phyloP scores from a whole-genome alignment of 306 rosid species.

The Neltuma alba region DNA sequence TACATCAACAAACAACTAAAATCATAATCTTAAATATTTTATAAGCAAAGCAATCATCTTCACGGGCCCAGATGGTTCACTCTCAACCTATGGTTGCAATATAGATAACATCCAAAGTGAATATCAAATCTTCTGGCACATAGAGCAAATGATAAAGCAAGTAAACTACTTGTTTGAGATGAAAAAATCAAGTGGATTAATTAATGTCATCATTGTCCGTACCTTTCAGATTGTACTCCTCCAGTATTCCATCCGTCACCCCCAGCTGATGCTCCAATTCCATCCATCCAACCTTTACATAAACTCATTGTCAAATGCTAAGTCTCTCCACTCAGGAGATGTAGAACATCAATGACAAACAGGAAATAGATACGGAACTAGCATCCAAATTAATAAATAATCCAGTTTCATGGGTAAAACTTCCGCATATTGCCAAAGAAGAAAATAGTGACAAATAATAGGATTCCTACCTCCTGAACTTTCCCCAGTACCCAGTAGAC shows the following conservation, averaged over 20 bases:
- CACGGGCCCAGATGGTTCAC: not conserved
- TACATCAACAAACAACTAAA: slow-evolving; percentile 1
- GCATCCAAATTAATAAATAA: slow-evolving; percentile 7
- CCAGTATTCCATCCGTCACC: slow-evolving; percentile 68
- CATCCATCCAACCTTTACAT: slow-evolving; percentile 72
- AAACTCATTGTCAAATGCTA: slow-evolving; percentile 33
- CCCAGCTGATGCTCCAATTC: slow-evolving; percentile 65
- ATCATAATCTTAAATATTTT: not conserved
- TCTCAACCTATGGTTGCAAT: not conserved
- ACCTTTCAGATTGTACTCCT: slow-evolving; percentile 64
- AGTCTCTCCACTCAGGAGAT: slow-evolving; percentile 15
- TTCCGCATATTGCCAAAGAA: not conserved
- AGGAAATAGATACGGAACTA: slow-evolving; percentile 11
- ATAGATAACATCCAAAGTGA: not conserved
- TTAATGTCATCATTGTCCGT: slow-evolving; percentile 30
- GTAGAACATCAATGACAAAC: slow-evolving; percentile 27
- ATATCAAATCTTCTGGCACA: slow-evolving; percentile 1
- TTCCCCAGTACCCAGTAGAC: slow-evolving; percentile 69
- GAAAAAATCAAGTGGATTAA: slow-evolving; percentile 1
- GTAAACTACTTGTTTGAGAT: not conserved
- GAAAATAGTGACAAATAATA: slow-evolving; percentile 20
- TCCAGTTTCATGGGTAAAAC: not conserved
- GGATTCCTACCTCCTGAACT: slow-evolving; percentile 67
- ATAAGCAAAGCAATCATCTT: not conserved
- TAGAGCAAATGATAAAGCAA: slow-evolving; percentile 10